Conservation (phyloP, 2,329 filamentous ascomycete species). For the Aspergillus tamarii region DNA sequence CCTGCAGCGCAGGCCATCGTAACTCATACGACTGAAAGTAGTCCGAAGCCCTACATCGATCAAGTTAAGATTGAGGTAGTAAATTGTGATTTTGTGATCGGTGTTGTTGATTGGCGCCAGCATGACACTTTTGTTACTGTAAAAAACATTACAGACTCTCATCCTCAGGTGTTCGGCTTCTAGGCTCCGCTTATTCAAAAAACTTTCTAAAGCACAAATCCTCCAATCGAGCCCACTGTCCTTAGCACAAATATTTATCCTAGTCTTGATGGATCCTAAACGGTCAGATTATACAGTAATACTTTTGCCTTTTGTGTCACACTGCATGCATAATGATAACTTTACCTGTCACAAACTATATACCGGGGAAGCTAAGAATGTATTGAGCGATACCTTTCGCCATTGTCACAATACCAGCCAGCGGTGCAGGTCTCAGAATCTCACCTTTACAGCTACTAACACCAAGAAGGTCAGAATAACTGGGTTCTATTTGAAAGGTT, state of each 20-base stretch:
- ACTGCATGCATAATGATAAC: neutral
- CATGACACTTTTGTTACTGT: neutral
- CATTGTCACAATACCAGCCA: neutral
- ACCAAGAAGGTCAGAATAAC: neutral
- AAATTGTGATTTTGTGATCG: neutral
- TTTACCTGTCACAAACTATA: slow-evolving; percentile 1
- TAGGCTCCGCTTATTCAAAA: neutral
- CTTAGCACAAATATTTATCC: neutral
- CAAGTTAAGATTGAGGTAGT: neutral
- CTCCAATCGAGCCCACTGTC: neutral
- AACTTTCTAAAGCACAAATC: neutral
- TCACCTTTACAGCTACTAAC: neutral
- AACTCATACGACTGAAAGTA: neutral
- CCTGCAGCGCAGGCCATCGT: neutral
- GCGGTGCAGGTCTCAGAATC: neutral
- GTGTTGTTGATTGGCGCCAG: slow-evolving; percentile 6
- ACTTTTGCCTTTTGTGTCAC: neutral
- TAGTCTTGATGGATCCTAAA: neutral
- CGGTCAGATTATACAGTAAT: neutral
- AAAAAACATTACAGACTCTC: neutral
- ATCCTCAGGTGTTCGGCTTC: neutral
- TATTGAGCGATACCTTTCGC: neutral
- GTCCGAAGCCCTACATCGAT: neutral
- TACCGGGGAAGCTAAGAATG: neutral
- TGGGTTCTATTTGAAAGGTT: neutral